phyloP scores from a whole-genome alignment of 805 yeast genomes.

The Priceomyces medius region DNA sequence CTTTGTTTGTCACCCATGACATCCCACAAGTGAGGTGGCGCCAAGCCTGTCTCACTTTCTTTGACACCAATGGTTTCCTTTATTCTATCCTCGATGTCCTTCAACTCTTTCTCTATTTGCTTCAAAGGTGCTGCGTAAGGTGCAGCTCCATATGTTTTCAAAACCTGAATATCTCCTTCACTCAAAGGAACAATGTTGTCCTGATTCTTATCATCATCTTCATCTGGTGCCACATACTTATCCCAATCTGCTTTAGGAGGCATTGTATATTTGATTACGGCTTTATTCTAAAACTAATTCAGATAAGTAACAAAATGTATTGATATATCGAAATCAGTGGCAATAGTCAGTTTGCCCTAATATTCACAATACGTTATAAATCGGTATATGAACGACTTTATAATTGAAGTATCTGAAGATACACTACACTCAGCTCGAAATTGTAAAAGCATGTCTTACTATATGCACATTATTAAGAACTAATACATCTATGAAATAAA shows the following conservation, averaged over 20 bases:
- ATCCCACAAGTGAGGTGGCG: constrained; percentile 97
- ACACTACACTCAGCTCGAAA: no score
- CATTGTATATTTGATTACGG: constrained; percentile 46
- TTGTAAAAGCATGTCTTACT: no score
- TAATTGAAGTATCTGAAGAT: no score
- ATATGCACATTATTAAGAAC: no score
- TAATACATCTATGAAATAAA: no score
- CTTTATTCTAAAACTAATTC: background rate
- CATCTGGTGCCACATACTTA: constrained; percentile 87
- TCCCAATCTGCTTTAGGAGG: constrained; percentile 99
- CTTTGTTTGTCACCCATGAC: constrained; percentile 93
- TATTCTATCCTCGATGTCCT: constrained; percentile 78
- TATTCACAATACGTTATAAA: no score
- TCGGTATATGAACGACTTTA: no score
- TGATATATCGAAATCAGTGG: constrained; percentile 2
- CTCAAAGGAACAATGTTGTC: constrained; percentile 82
- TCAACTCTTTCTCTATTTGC: constrained; percentile 81
- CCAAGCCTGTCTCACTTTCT: constrained; percentile 96
- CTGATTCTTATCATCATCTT: constrained; percentile 59
- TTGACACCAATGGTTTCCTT: constrained; percentile 92
- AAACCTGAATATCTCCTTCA: constrained; percentile 96
- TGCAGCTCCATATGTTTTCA: constrained; percentile 96
- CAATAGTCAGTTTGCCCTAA: constrained; percentile 1
- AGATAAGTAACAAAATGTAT: background rate
- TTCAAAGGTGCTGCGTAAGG: constrained; percentile 86